A percentile compares a stretch with the other conserved stretches of the same genome.
Conservation (phyloP, 139 green algal species). For the Chlorella sorokiniana region DNA sequence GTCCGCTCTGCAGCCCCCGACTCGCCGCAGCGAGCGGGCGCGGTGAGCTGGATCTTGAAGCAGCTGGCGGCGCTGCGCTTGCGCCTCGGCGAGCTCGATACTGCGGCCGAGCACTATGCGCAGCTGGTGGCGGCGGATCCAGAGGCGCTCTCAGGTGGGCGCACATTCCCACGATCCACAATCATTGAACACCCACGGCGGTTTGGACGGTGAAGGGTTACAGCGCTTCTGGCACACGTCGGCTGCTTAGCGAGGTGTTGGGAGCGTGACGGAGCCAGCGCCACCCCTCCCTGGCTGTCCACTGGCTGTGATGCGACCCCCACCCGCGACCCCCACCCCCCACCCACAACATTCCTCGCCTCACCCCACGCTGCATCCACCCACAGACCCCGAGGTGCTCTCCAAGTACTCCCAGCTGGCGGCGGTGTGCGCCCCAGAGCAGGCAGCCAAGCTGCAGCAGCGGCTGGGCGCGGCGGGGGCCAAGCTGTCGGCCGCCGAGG, state of each 20-base stretch:
- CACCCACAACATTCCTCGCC: too few relatives aligned
- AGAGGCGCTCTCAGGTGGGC: neutral
- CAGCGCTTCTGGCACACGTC: too few relatives aligned
- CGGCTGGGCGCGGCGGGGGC: neutral
- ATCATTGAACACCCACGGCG: neutral
- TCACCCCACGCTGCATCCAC: too few relatives aligned
- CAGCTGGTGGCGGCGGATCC: conserved; percentile 32
- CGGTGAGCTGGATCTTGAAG: conserved; percentile 59
- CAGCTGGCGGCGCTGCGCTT: conserved; percentile 57
- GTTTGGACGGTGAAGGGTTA: too few relatives aligned
- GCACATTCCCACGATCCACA: neutral
- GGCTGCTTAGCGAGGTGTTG: too few relatives aligned
- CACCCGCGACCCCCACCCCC: neutral
- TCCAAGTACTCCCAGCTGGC: conserved; percentile 43
- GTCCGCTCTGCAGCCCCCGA: conserved; percentile 1
- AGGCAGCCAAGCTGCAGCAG: conserved; percentile 10
- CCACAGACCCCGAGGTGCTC: conserved; percentile 4
- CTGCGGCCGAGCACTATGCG: conserved; percentile 26
- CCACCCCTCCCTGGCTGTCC: too few relatives aligned
- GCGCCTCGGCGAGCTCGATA: conserved; percentile 7
- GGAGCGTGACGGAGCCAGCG: too few relatives aligned
- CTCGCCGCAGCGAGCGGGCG: conserved; percentile 18
- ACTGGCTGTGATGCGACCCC: too few relatives aligned
- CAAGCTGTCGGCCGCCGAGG: conserved; percentile 35
- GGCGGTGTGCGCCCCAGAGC: conserved; percentile 29